These are phyloP conservation scores for Hypocreales sp. DNA, from an alignment of 2,329 filamentous ascomycete species.

Conservation along the genomic window DNA sequence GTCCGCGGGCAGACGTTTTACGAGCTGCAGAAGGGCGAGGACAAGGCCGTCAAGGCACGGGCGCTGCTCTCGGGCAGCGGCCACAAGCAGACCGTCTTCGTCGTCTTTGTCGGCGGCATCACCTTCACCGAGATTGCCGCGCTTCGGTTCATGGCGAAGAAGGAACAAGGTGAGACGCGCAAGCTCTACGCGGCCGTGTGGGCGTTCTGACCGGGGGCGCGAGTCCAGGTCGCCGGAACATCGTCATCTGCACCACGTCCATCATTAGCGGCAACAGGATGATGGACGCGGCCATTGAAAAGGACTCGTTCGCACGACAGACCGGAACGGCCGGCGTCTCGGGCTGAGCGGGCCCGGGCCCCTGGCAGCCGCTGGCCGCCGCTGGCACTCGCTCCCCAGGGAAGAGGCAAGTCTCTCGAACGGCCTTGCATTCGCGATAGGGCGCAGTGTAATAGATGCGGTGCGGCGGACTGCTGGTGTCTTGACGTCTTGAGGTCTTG, in stretches of 20 bases:
- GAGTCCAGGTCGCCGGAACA: conserved; percentile 58
- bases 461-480: too few relatives aligned
- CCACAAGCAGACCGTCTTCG: conserved; percentile 71
- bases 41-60: conserved; percentile 79
- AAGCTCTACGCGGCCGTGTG: too few relatives aligned
- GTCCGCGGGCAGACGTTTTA: conserved; percentile 83
- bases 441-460: too few relatives aligned
- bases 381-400: too few relatives aligned
- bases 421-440: too few relatives aligned
- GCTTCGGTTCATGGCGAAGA: conserved; percentile 72
- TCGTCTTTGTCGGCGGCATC: conserved; percentile 96
- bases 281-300: conserved; percentile 75
- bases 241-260: conserved; percentile 85
- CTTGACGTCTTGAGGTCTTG: too few relatives aligned
- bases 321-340: not conserved
- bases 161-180: conserved; percentile 51
- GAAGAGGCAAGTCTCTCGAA: too few relatives aligned
- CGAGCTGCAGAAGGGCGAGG: conserved; percentile 79
- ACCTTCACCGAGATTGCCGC: conserved; percentile 95
- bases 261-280: conserved; percentile 81
- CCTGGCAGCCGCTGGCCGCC: too few relatives aligned
- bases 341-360: not conserved
- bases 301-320: conserved; percentile 35
- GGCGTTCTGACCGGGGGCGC: too few relatives aligned
- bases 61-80: conserved; percentile 68